Conservation (phyloP, 2,329 filamentous ascomycete species). For the Aspergillus viridinutans region DNA sequence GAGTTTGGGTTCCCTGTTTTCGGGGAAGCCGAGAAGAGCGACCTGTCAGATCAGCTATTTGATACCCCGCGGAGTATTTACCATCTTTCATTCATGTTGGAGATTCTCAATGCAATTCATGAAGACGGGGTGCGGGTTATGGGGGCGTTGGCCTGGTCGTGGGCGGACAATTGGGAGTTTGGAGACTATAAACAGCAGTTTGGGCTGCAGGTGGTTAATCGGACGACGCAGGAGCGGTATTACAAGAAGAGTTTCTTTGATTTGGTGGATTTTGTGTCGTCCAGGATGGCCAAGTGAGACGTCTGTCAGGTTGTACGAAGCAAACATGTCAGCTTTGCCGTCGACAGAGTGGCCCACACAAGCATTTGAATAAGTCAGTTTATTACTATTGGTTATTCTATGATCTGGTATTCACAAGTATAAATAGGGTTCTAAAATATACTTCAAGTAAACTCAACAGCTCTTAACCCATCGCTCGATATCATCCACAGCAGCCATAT, state of each 20-base stretch:
- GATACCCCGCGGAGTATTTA: constrained; percentile 53
- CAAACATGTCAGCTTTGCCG: too few species aligned
- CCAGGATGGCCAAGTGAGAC: background rate
- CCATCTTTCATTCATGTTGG: constrained; percentile 52
- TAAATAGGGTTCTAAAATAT: too few species aligned
- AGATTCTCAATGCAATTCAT: constrained; percentile 53
- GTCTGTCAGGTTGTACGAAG: too few species aligned
- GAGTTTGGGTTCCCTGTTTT: constrained; percentile 57
- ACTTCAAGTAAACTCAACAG: too few species aligned
- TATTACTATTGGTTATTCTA: too few species aligned
- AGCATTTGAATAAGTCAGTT: too few species aligned
- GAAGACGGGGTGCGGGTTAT: constrained; percentile 54
- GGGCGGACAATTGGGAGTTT: constrained; percentile 55
- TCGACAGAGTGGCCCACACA: too few species aligned
- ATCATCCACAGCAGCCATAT: too few species aligned
- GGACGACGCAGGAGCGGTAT: constrained; percentile 47
- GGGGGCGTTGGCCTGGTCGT: constrained; percentile 53
- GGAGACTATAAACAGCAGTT: constrained; percentile 49
- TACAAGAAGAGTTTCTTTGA: constrained; percentile 60
- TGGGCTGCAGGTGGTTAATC: constrained; percentile 55
- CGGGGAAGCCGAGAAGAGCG: constrained; percentile 38
- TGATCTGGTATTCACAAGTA: too few species aligned
- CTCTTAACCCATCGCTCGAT: too few species aligned
- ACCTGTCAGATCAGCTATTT: constrained; percentile 49
- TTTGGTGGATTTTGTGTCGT: constrained; percentile 46